Base-by-base conservation (phyloP, 192 early-diverging fungal species). In the Coemansia sp. region DNA sequence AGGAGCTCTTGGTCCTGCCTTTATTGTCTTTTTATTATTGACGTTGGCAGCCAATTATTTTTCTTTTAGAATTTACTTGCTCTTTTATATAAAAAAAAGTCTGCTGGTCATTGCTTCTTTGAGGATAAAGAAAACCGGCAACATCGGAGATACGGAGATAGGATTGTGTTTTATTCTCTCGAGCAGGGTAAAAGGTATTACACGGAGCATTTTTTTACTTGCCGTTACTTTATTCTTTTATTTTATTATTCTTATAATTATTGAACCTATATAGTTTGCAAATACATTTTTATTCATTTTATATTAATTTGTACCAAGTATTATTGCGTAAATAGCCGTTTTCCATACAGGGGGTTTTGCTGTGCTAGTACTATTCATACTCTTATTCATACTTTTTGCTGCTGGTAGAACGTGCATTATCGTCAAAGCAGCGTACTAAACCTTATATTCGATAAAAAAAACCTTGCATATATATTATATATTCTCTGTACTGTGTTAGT, bases 91-190 rank as follows among this genome's bases (percentile, higher is more conserved):
- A 20, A 15, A 41, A 52, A 52, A 57, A 56, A 63, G 67, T 51
- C 62, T 48, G 45, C 52, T 54, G 52, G 43, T 65, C 48, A 64
- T 65, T 67, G 58, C 76, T 48, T 34, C 51, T 35, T 74, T 65
- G 39, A 48, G 32, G 20, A 12, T 48, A 48, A 48, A 48, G 45
- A 48, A 8, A 15, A 48, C 45, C 14, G 2, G 14, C 14, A 15
- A 15, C 45, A 48, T 48, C 11, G 4, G 45, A 3, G 14, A 48
- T 48, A 48, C 45, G 17, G 12, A 48, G 8, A 12, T 48, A 15
- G 8, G 3, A 48, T 5, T 12, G 9, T 1, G 45, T 48, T 12
- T 3, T 48, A 15, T 48, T 48, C 45, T 48, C 45, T 12, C 45
- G 12, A 4, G 12, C 14, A 12, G 3, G 45, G 45, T 48, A 48